Evolutionary conservation across 768 basidiomycete genomes (phyloP).

Genomic region (Tylopilus subfusipes): DNA sequence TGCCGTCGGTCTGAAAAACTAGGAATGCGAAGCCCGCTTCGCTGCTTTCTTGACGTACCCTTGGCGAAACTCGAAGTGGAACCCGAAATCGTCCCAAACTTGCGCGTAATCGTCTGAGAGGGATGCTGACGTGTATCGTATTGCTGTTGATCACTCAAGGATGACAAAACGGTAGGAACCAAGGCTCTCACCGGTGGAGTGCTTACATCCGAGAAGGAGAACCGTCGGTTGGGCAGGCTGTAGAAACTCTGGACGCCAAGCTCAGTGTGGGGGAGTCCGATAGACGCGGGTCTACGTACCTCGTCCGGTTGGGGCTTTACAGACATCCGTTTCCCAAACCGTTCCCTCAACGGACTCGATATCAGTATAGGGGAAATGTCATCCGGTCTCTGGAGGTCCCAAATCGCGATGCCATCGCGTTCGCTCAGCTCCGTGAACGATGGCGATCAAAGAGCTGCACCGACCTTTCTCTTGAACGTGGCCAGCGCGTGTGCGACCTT

Average conservation of each 20-base stretch:
- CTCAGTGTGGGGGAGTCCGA: background rate
- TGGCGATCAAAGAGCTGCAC: background rate
- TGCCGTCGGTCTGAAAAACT: slow-evolving; percentile 3
- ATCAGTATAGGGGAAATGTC: slow-evolving; percentile 24
- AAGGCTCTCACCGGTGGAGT: slow-evolving; percentile 14
- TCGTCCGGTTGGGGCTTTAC: slow-evolving; percentile 24
- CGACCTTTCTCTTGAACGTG: slow-evolving; percentile 27
- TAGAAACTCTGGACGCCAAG: slow-evolving; percentile 20
- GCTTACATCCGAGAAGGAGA: slow-evolving; percentile 26
- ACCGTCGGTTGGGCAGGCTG: slow-evolving; percentile 29
- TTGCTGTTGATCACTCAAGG: background rate
- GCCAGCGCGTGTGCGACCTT: slow-evolving; percentile 16
- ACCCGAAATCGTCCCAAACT: slow-evolving; percentile 28
- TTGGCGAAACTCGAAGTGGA: slow-evolving; percentile 8
- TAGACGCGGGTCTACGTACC: slow-evolving; percentile 13
- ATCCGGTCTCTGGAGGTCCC: slow-evolving; percentile 15
- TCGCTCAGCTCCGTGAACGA: background rate
- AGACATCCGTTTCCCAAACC: slow-evolving; percentile 30
- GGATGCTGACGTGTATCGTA: background rate
- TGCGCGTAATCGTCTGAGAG: slow-evolving; percentile 12
- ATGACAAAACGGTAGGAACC: background rate
- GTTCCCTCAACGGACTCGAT: slow-evolving; percentile 27
- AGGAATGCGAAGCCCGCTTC: slow-evolving; percentile 12
- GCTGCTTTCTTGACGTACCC: slow-evolving; percentile 5
- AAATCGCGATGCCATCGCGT: background rate